phyloP scores from a whole-genome alignment of 2,329 filamentous ascomycete species.

The Trichoderma hamatum region DNA sequence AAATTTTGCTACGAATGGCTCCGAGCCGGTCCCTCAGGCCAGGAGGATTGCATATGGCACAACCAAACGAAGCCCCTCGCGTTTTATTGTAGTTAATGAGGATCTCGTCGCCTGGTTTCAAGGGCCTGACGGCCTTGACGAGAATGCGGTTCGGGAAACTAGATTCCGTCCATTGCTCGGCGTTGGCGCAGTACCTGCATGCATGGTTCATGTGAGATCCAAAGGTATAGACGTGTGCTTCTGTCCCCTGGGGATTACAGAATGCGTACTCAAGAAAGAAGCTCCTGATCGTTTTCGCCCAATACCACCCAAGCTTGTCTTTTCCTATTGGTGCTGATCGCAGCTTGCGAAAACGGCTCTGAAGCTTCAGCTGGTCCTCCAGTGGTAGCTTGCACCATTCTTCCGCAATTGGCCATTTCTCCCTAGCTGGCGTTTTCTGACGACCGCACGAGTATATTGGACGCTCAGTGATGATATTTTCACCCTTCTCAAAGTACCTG shows the following conservation, averaged over 20 bases:
- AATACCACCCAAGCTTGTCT: not conserved
- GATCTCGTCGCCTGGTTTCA: slow-evolving; percentile 40
- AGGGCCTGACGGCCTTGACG: slow-evolving; percentile 25
- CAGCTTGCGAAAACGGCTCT: slow-evolving; percentile 27
- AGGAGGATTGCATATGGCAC: slow-evolving; percentile 31
- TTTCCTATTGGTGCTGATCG: slow-evolving; percentile 12
- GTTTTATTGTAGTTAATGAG: slow-evolving; percentile 43
- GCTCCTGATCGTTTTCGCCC: slow-evolving; percentile 27
- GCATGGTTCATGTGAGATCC: slow-evolving; percentile 41
- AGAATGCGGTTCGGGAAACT: slow-evolving; percentile 28
- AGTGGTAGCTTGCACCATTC: slow-evolving; percentile 30
- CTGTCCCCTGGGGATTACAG: slow-evolving; percentile 16
- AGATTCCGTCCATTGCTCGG: slow-evolving; percentile 28
- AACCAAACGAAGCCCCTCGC: slow-evolving; percentile 33
- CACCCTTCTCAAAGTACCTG: slow-evolving; percentile 9
- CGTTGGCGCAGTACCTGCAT: slow-evolving; percentile 38
- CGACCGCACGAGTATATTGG: slow-evolving; percentile 30
- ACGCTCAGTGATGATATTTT: slow-evolving; percentile 31
- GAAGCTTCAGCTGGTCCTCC: not conserved
- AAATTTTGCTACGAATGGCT: not conserved
- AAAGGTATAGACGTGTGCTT: slow-evolving; percentile 31
- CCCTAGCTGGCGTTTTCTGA: slow-evolving; percentile 17
- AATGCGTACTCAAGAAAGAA: slow-evolving; percentile 37
- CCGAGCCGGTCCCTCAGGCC: not conserved
- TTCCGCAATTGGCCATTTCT: slow-evolving; percentile 3